Evolutionary conservation across 257 asterid genomes (phyloP).

Genomic region (Parsonsia alboflavescens): DNA sequence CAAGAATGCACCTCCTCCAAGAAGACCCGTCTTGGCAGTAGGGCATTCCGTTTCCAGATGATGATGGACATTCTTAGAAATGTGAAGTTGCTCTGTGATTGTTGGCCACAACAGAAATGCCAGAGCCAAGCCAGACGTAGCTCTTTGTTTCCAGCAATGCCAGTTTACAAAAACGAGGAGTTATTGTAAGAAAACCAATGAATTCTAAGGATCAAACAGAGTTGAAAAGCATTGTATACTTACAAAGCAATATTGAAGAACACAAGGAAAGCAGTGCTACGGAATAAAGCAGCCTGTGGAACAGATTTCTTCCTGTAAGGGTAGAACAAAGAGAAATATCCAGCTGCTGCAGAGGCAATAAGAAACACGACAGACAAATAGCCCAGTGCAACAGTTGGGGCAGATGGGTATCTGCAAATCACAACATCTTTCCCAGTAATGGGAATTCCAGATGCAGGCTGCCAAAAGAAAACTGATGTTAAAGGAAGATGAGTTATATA

Average conservation of each 20-base stretch:
- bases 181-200: too few relatives aligned
- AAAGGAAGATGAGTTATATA: too few relatives aligned
- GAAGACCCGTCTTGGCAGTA: slow-evolving; percentile 95
- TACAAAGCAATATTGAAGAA: slow-evolving; percentile 71
- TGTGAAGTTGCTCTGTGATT: slow-evolving; percentile 63
- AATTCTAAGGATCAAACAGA: background rate
- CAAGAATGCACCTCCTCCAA: slow-evolving; percentile 97
- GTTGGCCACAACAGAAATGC: slow-evolving; percentile 85
- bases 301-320: slow-evolving; percentile 78
- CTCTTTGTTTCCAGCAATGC: slow-evolving; percentile 32
- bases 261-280: slow-evolving; percentile 48
- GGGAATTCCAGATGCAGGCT: slow-evolving; percentile 70
- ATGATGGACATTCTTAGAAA: slow-evolving; percentile 40
- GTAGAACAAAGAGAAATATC: slow-evolving; percentile 57
- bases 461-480: slow-evolving; percentile 14
- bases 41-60: slow-evolving; percentile 66
- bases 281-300: slow-evolving; percentile 57
- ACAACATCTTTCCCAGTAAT: slow-evolving; percentile 49
- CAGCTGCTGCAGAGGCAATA: slow-evolving; percentile 39
- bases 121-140: slow-evolving; percentile 60
- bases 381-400: slow-evolving; percentile 63
- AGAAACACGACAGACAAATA: slow-evolving; percentile 63
- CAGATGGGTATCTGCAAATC: slow-evolving; percentile 74
- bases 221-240: slow-evolving; percentile 23
- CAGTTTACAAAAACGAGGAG: background rate